phyloP scores from a whole-genome alignment of 345 rosid genomes.

The Melastoma malabathricum region DNA sequence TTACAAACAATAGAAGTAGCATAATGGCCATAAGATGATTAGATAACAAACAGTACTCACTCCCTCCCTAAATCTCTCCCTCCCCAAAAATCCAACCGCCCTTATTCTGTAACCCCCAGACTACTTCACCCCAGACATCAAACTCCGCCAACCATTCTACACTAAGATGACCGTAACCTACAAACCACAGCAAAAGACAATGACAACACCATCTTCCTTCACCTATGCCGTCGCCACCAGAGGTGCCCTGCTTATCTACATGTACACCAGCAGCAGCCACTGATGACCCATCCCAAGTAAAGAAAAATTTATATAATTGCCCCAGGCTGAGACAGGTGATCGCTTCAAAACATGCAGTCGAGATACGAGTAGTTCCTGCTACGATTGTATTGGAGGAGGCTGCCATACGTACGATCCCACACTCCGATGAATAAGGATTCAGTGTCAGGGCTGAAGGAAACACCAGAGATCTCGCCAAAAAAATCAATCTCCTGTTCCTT shows the following conservation, averaged over 20 bases:
- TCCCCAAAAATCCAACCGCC: not conserved
- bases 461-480: constrained; percentile 55
- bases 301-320: constrained; percentile 11
- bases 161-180: not conserved
- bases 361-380: constrained; percentile 34
- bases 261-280: not conserved
- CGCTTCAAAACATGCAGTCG: constrained; percentile 27
- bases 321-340: not conserved
- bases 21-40: not conserved
- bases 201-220: not conserved
- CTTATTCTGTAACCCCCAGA: no score
- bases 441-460: constrained; percentile 49
- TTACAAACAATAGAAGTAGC: no score
- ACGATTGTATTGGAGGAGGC: constrained; percentile 45
- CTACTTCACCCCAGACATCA: no score
- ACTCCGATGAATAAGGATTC: constrained; percentile 45
- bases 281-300: not conserved
- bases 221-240: constrained; percentile 8
- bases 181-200: constrained; percentile 9
- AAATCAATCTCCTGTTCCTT: constrained; percentile 55
- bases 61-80: no score
- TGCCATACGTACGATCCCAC: constrained; percentile 57
- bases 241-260: constrained; percentile 8
- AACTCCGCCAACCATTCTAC: not conserved
- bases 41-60: not conserved